These are phyloP conservation scores for Omphalea diandra DNA, from an alignment of 441 rosid species.

Conservation along the genomic window DNA sequence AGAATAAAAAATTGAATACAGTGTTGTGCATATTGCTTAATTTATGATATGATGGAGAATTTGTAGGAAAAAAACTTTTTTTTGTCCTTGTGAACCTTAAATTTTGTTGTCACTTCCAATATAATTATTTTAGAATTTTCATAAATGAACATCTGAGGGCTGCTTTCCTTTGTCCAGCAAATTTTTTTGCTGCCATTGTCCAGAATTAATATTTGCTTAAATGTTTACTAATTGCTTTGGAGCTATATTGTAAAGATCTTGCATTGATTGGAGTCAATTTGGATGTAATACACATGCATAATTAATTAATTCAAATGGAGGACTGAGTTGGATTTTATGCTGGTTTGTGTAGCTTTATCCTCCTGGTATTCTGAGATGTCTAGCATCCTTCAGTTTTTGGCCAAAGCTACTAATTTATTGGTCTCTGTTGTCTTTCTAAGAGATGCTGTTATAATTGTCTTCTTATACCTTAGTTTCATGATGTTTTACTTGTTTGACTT, in stretches of 20 bases:
- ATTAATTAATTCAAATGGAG: no score
- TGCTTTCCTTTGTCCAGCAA: no score
- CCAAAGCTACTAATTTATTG: not conserved
- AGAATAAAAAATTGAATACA: no score
- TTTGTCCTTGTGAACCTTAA: not conserved
- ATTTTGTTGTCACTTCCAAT: no score
- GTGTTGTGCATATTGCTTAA: not conserved
- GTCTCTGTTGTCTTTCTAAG: not conserved
- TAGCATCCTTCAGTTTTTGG: not conserved
- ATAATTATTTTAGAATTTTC: no score
- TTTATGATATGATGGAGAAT: not conserved
- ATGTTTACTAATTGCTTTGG: no score
- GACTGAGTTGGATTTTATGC: not conserved
- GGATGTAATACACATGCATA: not conserved
- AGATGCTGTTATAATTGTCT: not conserved
- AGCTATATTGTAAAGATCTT: not conserved
- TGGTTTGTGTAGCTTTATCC: not conserved
- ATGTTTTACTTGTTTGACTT: conserved; percentile 12
- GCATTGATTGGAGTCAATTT: no score
- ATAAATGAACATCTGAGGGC: no score
- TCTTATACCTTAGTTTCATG: not conserved
- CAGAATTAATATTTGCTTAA: no score
- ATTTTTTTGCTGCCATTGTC: no score
- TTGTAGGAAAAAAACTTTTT: not conserved
- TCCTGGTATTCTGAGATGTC: not conserved